Base-by-base conservation (phyloP, 306 rosid genomes). In the Amphicarpaea edgeworthii region DNA sequence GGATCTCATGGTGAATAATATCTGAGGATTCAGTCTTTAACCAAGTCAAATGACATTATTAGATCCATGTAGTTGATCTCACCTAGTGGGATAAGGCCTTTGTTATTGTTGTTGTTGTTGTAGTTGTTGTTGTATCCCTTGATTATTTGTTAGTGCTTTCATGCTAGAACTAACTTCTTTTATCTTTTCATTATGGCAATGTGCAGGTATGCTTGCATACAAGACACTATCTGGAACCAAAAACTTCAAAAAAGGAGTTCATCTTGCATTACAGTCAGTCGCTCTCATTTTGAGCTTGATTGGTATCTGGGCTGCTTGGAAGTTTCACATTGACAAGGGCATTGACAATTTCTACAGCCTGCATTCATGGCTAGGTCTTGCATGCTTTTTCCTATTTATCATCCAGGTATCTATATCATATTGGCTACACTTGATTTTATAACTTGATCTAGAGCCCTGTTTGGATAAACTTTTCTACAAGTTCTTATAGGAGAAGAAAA, bases 271-370 rank as follows among this genome's bases (percentile, higher is more conserved):
- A 12, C 99, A 90, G 72, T 87, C 84, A 71, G 51, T 86, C 54
- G 90, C 98, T 37, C 88, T 90, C 83, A 68, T 82, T 79, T 85
- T 90, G 60, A 90, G 99, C 84, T 53, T 92, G 37, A 68, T 92
- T 14, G 99, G 99, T 15, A 64, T 88, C 12, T 96, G 98, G 99
- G 96, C 99, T 82, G 98, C 98, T 74, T 79, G 88, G 87, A 96
- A 96, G 89, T 96, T 90, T 87, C 99, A 96, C 87, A 83, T 80
- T 17, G 98, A 96, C 82, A 92, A 88, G 78, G 98, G 99, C 60
- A 92, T 96, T 67, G 99, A 92, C 75, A 96, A 96, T 75, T 96
- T 96, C 86, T 96, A 96, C 87, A 96, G 99, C 87, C 83, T 92
- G 74, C 99, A 96, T 76, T 96, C 99, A 3, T 96, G 98, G 99